These are phyloP conservation scores for Knoxia roxburghii DNA, from an alignment of 257 asterid genomes.

Conservation along the genomic window DNA sequence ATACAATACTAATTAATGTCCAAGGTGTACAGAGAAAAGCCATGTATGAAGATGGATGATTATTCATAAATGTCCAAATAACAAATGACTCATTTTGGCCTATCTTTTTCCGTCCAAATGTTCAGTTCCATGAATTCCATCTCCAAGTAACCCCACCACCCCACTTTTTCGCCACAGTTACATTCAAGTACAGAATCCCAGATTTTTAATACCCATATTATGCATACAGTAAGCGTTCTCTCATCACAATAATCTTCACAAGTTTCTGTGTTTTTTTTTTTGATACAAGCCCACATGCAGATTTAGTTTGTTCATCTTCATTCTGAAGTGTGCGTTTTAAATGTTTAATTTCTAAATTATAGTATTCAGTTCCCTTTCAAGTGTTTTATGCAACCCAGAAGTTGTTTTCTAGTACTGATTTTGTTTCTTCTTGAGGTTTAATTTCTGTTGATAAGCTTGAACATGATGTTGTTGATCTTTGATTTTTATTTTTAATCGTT, in stretches of 20 bases:
- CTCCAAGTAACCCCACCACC: not conserved
- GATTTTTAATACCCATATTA: too few relatives aligned
- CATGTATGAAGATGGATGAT: not conserved
- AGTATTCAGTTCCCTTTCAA: not conserved
- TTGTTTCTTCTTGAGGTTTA: not conserved
- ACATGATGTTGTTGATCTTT: not conserved
- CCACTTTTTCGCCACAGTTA: not conserved
- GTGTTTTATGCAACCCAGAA: not conserved
- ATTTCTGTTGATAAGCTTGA: not conserved
- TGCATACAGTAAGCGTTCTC: not conserved
- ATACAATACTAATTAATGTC: not conserved
- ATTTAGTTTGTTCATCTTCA: not conserved
- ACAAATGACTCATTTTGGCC: conserved; percentile 3
- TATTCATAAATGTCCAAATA: conserved; percentile 3
- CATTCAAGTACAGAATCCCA: not conserved
- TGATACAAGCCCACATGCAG: not conserved
- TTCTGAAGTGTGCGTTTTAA: conserved; percentile 10
- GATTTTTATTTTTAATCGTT: not conserved
- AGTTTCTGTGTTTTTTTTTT: not conserved
- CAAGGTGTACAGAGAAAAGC: not conserved
- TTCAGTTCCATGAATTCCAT: not conserved
- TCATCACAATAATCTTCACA: not conserved
- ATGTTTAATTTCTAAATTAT: not conserved
- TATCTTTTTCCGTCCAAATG: conserved; percentile 12
- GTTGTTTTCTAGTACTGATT: not conserved